Evolutionary conservation across 805 yeast species (phyloP), one percentile per base, ranked within the genome.

Genomic region (Maudiozyma saulgeensis): DNA sequence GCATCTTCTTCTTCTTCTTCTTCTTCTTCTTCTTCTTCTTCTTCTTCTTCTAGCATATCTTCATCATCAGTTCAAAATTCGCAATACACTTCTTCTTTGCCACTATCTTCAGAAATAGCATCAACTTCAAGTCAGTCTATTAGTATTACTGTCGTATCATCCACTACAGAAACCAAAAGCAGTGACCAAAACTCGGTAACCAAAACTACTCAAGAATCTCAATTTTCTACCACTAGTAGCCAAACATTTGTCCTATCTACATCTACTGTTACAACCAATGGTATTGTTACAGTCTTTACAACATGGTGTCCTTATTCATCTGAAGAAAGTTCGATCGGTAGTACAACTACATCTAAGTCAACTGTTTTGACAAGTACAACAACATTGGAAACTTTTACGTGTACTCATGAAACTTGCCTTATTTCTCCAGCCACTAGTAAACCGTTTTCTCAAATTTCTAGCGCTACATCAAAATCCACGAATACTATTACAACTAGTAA

Each of bases 271-370:
- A 41, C 48, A 19, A 43, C 48, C 3, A 35, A 45, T 13, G 54
- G 53, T n/a, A 32, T 46, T n/a, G 41, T 44, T 1, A 53, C 57
- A n/a, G 59, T 60, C 16, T 75, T 66, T 64, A 68, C 75, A 19
- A 70, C 75, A 11, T 70, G 70, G 63, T 68, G 73, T 51, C 75
- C 74, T 39, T 23, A 43, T 19, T 48, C 16, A 35, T 35, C 38
- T 15, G 5, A 6, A 15, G 15, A 8, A 15, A 35, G 11, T 35
- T n/a, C 18, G 16, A 15, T 6, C 4, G 19, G 15, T 1, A 35
- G 38, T 45, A 39, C 8, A 40, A 43, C 18, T 39, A 44, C 8
- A 35, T 49, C 58, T 42, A 56, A 19, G 15, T 35, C 19, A 11
- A 19, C 18, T n/a, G 9, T 7, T n/a, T n/a, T 16, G 16, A 15